phyloP scores from a whole-genome alignment of 352 stramenopile species.

The Phytophthora chlamydospora region DNA sequence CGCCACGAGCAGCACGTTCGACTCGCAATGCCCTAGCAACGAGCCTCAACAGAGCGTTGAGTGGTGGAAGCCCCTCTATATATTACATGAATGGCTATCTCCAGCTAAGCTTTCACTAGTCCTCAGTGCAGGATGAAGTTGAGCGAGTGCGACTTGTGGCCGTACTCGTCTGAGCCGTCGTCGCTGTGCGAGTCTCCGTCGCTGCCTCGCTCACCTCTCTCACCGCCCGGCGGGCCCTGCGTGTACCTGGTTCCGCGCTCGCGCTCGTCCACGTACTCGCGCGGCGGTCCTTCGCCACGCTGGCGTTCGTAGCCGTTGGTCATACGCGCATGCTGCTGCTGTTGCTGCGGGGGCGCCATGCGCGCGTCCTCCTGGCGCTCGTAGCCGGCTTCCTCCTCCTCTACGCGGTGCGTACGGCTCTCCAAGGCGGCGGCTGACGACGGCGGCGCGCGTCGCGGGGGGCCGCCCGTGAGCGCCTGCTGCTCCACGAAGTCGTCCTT shows the following conservation, averaged over 20 bases:
- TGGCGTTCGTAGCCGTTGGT: constrained; percentile 25
- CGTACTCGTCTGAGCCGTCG: constrained; percentile 65
- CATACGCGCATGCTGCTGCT: constrained; percentile 18
- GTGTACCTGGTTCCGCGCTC: constrained; percentile 21
- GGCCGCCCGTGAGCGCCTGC: constrained; percentile 41
- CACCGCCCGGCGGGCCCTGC: constrained; percentile 13
- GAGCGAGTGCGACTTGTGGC: constrained; percentile 78
- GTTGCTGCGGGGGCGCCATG: constrained; percentile 23
- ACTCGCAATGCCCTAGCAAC: constrained; percentile 1
- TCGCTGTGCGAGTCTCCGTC: constrained; percentile 50
- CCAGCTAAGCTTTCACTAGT: constrained; percentile 1
- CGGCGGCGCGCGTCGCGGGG: constrained; percentile 15
- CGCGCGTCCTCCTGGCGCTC: constrained; percentile 30
- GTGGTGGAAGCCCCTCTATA: constrained; percentile 29
- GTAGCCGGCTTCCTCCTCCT: constrained; percentile 24
- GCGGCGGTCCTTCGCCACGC: constrained; percentile 14
- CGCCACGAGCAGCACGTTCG: constrained; percentile 1
- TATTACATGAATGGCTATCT: constrained; percentile 32
- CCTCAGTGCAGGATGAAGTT: constrained; percentile 84
- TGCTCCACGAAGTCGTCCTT: constrained; percentile 81
- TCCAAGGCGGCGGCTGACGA: constrained; percentile 16
- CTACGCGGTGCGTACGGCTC: constrained; percentile 21
- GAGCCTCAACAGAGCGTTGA: background rate
- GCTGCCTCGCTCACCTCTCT: constrained; percentile 12
- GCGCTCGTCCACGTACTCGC: constrained; percentile 24